phyloP scores from a whole-genome alignment of 106 monocot genomes.

The Acorus gramineus region DNA sequence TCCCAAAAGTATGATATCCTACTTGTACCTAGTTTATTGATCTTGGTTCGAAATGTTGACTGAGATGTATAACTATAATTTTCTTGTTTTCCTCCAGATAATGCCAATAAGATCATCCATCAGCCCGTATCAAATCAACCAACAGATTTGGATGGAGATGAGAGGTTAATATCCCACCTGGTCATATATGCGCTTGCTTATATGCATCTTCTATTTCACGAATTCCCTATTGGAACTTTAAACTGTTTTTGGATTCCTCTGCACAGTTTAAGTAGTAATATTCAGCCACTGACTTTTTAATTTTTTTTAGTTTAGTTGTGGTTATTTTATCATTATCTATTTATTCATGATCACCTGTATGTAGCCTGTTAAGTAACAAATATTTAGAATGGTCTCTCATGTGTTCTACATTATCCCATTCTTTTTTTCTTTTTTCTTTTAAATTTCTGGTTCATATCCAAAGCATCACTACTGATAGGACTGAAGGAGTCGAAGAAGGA shows the following conservation, averaged over 20 bases:
- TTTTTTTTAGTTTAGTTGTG: too few relatives aligned
- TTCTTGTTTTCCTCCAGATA: slow-evolving; percentile 33
- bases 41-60: neutral
- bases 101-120: slow-evolving; percentile 39
- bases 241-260: neutral
- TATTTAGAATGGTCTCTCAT: slow-evolving; percentile 2
- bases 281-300: too few relatives aligned
- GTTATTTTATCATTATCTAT: too few relatives aligned
- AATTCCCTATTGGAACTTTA: neutral
- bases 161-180: slow-evolving; percentile 30
- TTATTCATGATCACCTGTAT: neutral
- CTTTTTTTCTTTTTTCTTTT: neutral
- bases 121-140: slow-evolving; percentile 13
- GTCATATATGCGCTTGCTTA: neutral
- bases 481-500: slow-evolving; percentile 25
- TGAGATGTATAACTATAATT: neutral
- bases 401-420: neutral
- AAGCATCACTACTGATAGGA: slow-evolving; percentile 18
- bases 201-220: neutral
- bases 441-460: slow-evolving; percentile 3
- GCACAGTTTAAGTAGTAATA: too few relatives aligned
- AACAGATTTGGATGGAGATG: slow-evolving; percentile 10
- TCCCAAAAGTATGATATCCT: too few relatives aligned
- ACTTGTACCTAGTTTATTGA: neutral
- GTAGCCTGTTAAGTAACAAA: neutral